phyloP scores from a whole-genome alignment of 495 filamentous ascomycete species.

The Venustampulla echinocandica region DNA sequence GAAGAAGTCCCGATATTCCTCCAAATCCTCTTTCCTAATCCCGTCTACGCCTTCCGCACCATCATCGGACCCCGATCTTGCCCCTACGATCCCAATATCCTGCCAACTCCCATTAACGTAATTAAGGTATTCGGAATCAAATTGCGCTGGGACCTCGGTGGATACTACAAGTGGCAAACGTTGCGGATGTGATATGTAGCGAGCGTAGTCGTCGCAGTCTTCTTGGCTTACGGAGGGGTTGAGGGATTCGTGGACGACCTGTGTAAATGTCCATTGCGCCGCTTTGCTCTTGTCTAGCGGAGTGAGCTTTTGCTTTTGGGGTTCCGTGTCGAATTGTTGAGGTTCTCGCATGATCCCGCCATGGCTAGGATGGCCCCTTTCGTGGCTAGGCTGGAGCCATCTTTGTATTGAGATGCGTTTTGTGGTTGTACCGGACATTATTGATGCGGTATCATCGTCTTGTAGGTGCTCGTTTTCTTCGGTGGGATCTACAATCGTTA shows the following conservation, averaged over 20 bases:
- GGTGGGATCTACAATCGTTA: constrained; percentile 49
- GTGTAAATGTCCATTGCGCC: constrained; percentile 79
- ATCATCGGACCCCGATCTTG: not conserved
- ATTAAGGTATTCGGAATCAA: constrained; percentile 61
- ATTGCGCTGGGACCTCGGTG: constrained; percentile 47
- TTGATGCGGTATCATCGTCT: constrained; percentile 30
- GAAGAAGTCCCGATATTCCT: constrained; percentile 67
- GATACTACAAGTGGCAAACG: constrained; percentile 81
- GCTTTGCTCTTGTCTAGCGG: constrained; percentile 56
- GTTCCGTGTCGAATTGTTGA: not conserved
- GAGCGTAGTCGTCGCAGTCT: constrained; percentile 78
- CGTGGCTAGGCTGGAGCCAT: constrained; percentile 43
- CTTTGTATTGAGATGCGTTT: constrained; percentile 41
- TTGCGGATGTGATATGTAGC: constrained; percentile 87
- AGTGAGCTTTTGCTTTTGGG: constrained; percentile 29
- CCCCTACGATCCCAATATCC: constrained; percentile 19
- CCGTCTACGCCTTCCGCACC: constrained; percentile 28
- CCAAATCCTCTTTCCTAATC: constrained; percentile 48
- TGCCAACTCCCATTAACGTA: constrained; percentile 56
- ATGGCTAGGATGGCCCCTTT: constrained; percentile 28
- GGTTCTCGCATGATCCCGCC: constrained; percentile 38
- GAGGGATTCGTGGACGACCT: constrained; percentile 69
- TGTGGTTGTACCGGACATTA: constrained; percentile 30
- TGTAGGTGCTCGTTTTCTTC: constrained; percentile 20
- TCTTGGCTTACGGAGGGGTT: constrained; percentile 64